Percentiles rank a stretch among this genome's conserved stretches.
These are phyloP conservation scores for Ilex asprella DNA, from an alignment of 257 asterid genomes.

Conservation along the genomic window DNA sequence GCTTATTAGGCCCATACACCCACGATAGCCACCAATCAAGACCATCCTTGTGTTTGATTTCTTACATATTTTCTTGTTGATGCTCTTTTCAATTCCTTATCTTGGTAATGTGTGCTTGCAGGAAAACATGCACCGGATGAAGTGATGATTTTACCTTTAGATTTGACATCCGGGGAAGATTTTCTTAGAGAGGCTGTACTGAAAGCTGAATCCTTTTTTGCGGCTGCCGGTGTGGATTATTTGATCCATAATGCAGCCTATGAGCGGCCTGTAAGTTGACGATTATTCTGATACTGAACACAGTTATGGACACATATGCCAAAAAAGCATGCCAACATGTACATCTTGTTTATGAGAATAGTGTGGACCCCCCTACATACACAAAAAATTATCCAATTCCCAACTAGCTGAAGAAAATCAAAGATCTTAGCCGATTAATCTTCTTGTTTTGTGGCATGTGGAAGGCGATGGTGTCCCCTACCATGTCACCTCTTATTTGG, in stretches of 20 bases:
- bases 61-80: not conserved
- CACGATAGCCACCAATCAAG: too few species aligned
- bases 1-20: too few species aligned
- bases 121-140: slow-evolving; percentile 85
- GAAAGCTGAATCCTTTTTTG: slow-evolving; percentile 74
- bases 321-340: too few species aligned
- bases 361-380: too few species aligned
- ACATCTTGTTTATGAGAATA: too few species aligned
- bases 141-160: slow-evolving; percentile 78
- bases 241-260: slow-evolving; percentile 95
- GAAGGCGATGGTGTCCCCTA: too few species aligned
- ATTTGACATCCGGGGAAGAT: slow-evolving; percentile 73
- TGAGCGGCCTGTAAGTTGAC: slow-evolving; percentile 86
- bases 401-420: too few species aligned
- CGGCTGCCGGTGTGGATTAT: slow-evolving; percentile 90
- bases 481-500: too few species aligned
- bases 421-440: too few species aligned
- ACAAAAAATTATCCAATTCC: too few species aligned
- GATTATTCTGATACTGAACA: not conserved
- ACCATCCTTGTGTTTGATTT: not conserved
- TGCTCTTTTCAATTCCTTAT: slow-evolving; percentile 11
- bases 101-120: slow-evolving; percentile 23
- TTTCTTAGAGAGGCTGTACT: slow-evolving; percentile 54
- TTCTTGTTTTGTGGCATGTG: too few species aligned
- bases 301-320: too few species aligned